Percentiles rank a stretch among this genome's conserved stretches.
These are phyloP conservation scores for Eutrema heterophyllum DNA, from an alignment of 345 rosid species.

Conservation along the genomic window DNA sequence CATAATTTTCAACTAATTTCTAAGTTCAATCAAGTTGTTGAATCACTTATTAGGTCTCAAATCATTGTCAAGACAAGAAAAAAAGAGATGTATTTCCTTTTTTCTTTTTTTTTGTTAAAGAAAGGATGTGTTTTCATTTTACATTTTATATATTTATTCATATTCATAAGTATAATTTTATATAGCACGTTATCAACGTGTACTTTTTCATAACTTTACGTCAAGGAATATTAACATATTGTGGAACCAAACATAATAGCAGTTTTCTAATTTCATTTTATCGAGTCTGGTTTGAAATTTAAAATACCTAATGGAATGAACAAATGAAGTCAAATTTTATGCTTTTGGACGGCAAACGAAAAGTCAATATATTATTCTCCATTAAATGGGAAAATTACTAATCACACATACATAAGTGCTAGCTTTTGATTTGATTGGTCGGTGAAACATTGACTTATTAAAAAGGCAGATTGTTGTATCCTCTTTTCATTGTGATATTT, in stretches of 20 bases:
- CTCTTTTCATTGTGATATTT: background rate
- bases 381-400: background rate
- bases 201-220: constrained; percentile 13
- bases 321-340: background rate
- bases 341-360: background rate
- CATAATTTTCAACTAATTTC: constrained; percentile 10
- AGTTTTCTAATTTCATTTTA: background rate
- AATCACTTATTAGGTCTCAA: constrained; percentile 27
- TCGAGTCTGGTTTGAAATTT: background rate
- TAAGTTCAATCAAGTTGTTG: constrained; percentile 30
- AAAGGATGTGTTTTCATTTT: background rate
- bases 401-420: background rate
- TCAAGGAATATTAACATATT: background rate
- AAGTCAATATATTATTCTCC: background rate
- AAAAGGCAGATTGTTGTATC: background rate
- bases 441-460: constrained; percentile 13
- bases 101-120: background rate
- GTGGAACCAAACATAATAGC: background rate
- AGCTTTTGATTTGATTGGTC: background rate
- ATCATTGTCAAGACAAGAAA: constrained; percentile 7
- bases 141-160: background rate
- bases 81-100: background rate
- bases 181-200: constrained; percentile 24
- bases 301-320: background rate
- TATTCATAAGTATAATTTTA: background rate